Base-by-base conservation (phyloP, 1,284 basidiomycete genomes). In the Cryptococcus sp. region DNA sequence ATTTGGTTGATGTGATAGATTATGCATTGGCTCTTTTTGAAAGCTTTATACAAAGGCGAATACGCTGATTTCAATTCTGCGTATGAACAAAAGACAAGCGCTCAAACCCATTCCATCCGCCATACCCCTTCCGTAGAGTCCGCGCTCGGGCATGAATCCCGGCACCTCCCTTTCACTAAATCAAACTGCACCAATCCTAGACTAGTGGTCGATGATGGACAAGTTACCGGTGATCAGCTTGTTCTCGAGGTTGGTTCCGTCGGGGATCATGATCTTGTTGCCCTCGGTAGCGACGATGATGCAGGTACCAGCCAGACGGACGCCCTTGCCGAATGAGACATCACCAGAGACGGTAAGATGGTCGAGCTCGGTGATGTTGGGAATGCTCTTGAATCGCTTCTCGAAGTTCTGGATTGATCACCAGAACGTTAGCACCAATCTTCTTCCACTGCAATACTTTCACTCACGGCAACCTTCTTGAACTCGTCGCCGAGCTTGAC, bases 301-400 rank as follows among this genome's bases (percentile, higher is more conserved):
- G 67, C 92, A 90, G 26, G 91, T 92, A 16, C 91, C 91, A 46
- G 89, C 86, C 54, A 93, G 82, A 17, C 89, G 91, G 53, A 97
- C 90, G 75, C 92, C 91, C 69, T 93, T 86, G 46, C 95, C 95
- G 77, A 99, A 97, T 81, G 89, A 89, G 15, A 99, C 93, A 77
- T 98, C 94, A 37, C 94, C 94, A 58, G 91, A 91, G 51, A 99
- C 93, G 5, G 95, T 99, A 73, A 98, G 83, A 79, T 98, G 94
- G 80, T 98, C 95, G 57, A 97, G 84, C 78, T 96, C 94, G 64
- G 91, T 81, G 67, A 95, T 91, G 78, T 89, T 89, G 51, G 95
- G 94, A 68, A 98, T 95, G 79, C 89, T 91, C 86, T 94, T 96
- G 88, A 76, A 76, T 60, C 75, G 75, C 80, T 93, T 94, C 82